Percentiles rank a stretch among this genome's conserved stretches.
These are phyloP conservation scores for Rhynchospora pubera DNA, from an alignment of 176 grass and related monocot species.

Conservation along the genomic window DNA sequence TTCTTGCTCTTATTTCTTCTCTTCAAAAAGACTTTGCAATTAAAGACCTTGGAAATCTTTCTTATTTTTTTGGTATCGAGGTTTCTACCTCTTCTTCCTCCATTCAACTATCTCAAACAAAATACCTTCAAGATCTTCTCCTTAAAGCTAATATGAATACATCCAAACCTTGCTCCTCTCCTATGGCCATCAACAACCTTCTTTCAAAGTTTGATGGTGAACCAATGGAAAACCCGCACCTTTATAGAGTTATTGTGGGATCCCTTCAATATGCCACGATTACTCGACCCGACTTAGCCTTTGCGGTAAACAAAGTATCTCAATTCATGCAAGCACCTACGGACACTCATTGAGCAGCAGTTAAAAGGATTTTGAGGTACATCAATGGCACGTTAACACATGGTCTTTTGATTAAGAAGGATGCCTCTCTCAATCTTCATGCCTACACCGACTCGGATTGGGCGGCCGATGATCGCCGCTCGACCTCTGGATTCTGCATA, in stretches of 20 bases:
- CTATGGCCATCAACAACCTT: not conserved
- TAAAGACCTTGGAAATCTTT: not conserved
- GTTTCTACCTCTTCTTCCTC: not conserved
- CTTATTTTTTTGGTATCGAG: not conserved
- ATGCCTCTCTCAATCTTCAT: not conserved
- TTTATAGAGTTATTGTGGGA: not conserved
- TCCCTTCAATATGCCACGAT: not conserved
- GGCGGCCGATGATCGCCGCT: conserved; percentile 2
- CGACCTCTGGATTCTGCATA: not conserved
- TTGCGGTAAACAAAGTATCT: too few species aligned
- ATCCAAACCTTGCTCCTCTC: not conserved
- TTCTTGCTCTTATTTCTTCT: not conserved
- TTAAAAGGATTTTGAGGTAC: not conserved
- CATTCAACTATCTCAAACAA: too few species aligned
- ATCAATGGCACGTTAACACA: not conserved
- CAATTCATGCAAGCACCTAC: not conserved
- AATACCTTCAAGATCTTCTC: not conserved
- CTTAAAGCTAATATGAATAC: not conserved
- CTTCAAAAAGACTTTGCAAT: not conserved
- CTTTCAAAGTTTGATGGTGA: not conserved
- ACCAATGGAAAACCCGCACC: not conserved
- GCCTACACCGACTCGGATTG: not conserved
- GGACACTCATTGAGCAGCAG: not conserved
- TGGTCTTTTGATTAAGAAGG: not conserved
- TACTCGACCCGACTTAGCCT: too few species aligned